Evolutionary conservation across 2,329 filamentous ascomycete genomes (phyloP).

Genomic region (Botrytis pseudocinerea): DNA sequence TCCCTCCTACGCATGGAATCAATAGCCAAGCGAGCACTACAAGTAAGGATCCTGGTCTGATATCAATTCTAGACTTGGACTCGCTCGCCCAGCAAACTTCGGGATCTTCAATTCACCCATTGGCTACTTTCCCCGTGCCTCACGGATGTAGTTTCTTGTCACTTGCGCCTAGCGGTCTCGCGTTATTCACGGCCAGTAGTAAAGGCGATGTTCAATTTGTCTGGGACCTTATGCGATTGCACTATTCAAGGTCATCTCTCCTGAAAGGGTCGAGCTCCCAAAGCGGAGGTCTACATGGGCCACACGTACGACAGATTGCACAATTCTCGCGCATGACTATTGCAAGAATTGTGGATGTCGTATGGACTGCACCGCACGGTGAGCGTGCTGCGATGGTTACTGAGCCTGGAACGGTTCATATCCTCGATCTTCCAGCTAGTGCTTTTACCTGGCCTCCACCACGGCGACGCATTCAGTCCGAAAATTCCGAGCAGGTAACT

Average conservation of each 20-base stretch:
- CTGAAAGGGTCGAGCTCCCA: constrained; percentile 53
- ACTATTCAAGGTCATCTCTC: constrained; percentile 61
- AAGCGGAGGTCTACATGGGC: constrained; percentile 44
- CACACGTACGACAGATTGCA: constrained; percentile 77
- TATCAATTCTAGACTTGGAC: constrained; percentile 73
- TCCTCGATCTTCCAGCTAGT: constrained; percentile 80
- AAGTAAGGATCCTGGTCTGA: constrained; percentile 67
- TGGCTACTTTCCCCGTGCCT: constrained; percentile 69
- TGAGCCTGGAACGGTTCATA: constrained; percentile 90
- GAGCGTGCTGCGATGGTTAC: constrained; percentile 88
- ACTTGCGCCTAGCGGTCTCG: constrained; percentile 71
- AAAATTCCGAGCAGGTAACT: constrained; percentile 26
- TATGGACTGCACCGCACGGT: constrained; percentile 79
- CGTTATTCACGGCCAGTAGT: constrained; percentile 75
- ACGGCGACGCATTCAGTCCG: constrained; percentile 45
- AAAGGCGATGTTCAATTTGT: constrained; percentile 83
- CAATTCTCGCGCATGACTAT: constrained; percentile 90
- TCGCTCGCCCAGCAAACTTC: constrained; percentile 53
- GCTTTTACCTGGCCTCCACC: constrained; percentile 81
- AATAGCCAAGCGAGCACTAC: constrained; percentile 50
- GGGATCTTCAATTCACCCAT: constrained; percentile 53
- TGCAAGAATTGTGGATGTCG: constrained; percentile 84
- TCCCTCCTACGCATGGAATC: constrained; percentile 74
- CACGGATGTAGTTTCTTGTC: constrained; percentile 80
- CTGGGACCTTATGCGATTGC: constrained; percentile 73